A percentile compares a stretch with the other conserved stretches of the same genome.
Evolutionary conservation across 179 eudicot genomes (phyloP).

Genomic region (Beta lomatogona): DNA sequence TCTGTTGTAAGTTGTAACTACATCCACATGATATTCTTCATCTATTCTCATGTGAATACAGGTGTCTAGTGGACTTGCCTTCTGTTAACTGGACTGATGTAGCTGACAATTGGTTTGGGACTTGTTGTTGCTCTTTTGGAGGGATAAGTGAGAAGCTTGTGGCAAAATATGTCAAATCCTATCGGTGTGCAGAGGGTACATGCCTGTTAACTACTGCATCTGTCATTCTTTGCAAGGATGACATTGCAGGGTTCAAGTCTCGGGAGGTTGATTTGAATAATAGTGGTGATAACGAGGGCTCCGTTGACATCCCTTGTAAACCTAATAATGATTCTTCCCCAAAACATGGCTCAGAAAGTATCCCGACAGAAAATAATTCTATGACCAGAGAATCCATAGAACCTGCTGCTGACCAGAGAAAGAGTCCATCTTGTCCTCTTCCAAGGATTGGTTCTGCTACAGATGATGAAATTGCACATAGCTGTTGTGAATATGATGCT

Average conservation of each 20-base stretch:
- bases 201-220: slow-evolving; percentile 65
- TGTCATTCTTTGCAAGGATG: slow-evolving; percentile 64
- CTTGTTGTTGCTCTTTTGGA: slow-evolving; percentile 94
- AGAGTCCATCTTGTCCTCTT: slow-evolving; percentile 5
- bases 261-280: slow-evolving; percentile 19
- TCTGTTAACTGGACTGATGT: slow-evolving; percentile 90
- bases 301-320: background rate
- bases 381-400: background rate
- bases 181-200: slow-evolving; percentile 57
- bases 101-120: slow-evolving; percentile 98
- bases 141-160: slow-evolving; percentile 85
- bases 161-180: slow-evolving; percentile 60
- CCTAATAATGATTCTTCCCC: background rate
- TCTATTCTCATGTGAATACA: slow-evolving; percentile 32
- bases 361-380: background rate
- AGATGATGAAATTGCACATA: slow-evolving; percentile 29
- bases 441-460: slow-evolving; percentile 23
- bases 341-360: slow-evolving; percentile 13
- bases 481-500: slow-evolving; percentile 39
- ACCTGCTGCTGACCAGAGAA: background rate
- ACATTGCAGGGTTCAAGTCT: slow-evolving; percentile 48
- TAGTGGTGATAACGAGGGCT: slow-evolving; percentile 24
- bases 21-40: background rate
- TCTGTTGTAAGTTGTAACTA: background rate
- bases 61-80: slow-evolving; percentile 83